Percentiles rank a stretch among this genome's conserved stretches.
phyloP scores from a whole-genome alignment of 345 rosid genomes.

The Sonneratia caseolaris region DNA sequence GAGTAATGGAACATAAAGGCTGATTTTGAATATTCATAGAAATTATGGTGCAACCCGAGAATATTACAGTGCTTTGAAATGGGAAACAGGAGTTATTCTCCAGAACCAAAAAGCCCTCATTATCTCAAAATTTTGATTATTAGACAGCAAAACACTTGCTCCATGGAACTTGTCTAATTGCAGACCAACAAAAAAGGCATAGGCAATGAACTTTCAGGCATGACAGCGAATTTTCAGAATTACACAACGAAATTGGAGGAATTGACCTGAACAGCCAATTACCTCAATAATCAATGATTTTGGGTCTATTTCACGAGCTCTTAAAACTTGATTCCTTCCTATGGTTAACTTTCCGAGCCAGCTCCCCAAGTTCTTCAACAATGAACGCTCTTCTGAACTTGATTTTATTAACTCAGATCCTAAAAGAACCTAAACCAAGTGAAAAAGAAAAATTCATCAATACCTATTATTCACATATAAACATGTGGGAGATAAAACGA shows the following conservation, averaged over 20 bases:
- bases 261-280: neutral
- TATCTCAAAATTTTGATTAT: neutral
- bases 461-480: neutral
- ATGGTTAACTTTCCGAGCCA: slow-evolving; percentile 99
- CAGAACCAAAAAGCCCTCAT: neutral
- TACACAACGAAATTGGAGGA: neutral
- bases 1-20: neutral
- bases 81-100: neutral
- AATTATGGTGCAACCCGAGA: neutral
- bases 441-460: neutral
- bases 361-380: slow-evolving; percentile 93
- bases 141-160: neutral
- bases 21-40: neutral
- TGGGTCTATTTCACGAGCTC: slow-evolving; percentile 97
- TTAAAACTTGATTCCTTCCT: slow-evolving; percentile 84
- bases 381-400: slow-evolving; percentile 92
- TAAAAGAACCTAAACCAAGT: slow-evolving; percentile 64
- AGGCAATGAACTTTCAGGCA: neutral
- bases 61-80: neutral
- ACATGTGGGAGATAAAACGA: neutral
- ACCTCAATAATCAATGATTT: slow-evolving; percentile 97
- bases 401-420: slow-evolving; percentile 97
- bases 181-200: neutral
- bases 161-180: neutral
- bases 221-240: neutral